A percentile compares a stretch with the other conserved stretches of the same genome.
phyloP scores from a whole-genome alignment of 2,329 filamentous ascomycete species.

The Teratosphaeriaceae sp. region DNA sequence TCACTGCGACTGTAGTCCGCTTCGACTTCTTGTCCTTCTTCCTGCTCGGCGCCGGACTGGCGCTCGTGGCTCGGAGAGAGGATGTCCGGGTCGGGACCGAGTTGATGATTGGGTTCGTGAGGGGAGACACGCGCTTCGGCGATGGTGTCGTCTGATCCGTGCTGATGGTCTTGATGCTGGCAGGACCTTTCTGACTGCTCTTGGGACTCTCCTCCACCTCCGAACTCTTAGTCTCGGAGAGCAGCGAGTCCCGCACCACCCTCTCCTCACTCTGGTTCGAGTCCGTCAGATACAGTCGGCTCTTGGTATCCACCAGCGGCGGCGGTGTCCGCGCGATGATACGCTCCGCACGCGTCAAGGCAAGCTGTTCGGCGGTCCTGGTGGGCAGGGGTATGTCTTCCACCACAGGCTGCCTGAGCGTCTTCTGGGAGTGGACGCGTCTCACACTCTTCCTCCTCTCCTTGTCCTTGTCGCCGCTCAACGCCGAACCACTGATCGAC shows the following conservation, averaged over 20 bases:
- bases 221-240: constrained; percentile 5
- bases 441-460: constrained; percentile 15
- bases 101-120: constrained; percentile 21
- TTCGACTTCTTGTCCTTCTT: constrained; percentile 23
- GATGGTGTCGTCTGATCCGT: constrained; percentile 4
- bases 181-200: not conserved
- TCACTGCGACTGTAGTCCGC: constrained; percentile 11
- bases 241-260: constrained; percentile 13
- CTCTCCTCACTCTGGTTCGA: constrained; percentile 16
- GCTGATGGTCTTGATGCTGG: not conserved
- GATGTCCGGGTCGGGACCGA: constrained; percentile 30
- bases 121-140: constrained; percentile 10
- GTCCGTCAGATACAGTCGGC: constrained; percentile 22
- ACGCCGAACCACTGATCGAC: constrained; percentile 14
- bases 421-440: constrained; percentile 19
- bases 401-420: constrained; percentile 12
- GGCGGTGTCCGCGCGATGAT: constrained; percentile 23
- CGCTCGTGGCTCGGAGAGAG: constrained; percentile 29
- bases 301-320: constrained; percentile 35
- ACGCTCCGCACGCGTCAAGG: constrained; percentile 20
- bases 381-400: constrained; percentile 6
- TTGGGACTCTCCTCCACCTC: constrained; percentile 1
- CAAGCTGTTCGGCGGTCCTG: constrained; percentile 1
- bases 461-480: constrained; percentile 16
- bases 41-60: constrained; percentile 19